Evolutionary conservation across 805 yeast genomes (phyloP).

Genomic region (Kuraishia hungarica): DNA sequence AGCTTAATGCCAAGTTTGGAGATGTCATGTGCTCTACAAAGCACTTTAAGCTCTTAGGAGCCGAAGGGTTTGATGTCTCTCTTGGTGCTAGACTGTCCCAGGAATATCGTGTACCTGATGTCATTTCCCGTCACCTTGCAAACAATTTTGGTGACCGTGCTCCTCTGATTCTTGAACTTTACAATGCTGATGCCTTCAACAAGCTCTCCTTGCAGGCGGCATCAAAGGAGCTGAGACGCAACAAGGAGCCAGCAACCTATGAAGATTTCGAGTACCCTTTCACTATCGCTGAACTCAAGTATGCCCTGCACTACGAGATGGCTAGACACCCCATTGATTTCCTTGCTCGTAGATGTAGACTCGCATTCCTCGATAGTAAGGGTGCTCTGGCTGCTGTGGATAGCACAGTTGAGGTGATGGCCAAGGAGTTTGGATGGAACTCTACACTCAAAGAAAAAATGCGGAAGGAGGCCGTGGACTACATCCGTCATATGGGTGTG

Average conservation of each 20-base stretch:
- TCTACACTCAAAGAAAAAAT: conserved; percentile 45
- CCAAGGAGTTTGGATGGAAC: conserved; percentile 69
- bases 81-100: conserved; percentile 75
- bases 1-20: conserved; percentile 17
- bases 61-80: conserved; percentile 68
- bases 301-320: conserved; percentile 76
- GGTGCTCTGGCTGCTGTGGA: conserved; percentile 77
- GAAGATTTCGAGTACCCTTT: conserved; percentile 69
- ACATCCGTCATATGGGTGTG: conserved; percentile 56
- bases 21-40: conserved; percentile 37
- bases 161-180: conserved; percentile 59
- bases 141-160: conserved; percentile 88
- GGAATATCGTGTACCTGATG: conserved; percentile 61
- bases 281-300: conserved; percentile 83
- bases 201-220: conserved; percentile 49
- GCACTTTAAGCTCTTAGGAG: conserved; percentile 61
- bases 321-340: conserved; percentile 84
- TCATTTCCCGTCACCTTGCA: conserved; percentile 74
- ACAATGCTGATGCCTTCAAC: conserved; percentile 40
- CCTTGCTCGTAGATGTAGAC: conserved; percentile 86
- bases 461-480: conserved; percentile 41
- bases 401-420: conserved; percentile 81
- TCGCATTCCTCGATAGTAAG: conserved; percentile 83
- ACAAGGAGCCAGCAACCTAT: conserved; percentile 21
- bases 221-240: conserved; percentile 14